phyloP scores from a whole-genome alignment of 2,329 filamentous ascomycete genomes.

The Penicillium aurantiogriseum region DNA sequence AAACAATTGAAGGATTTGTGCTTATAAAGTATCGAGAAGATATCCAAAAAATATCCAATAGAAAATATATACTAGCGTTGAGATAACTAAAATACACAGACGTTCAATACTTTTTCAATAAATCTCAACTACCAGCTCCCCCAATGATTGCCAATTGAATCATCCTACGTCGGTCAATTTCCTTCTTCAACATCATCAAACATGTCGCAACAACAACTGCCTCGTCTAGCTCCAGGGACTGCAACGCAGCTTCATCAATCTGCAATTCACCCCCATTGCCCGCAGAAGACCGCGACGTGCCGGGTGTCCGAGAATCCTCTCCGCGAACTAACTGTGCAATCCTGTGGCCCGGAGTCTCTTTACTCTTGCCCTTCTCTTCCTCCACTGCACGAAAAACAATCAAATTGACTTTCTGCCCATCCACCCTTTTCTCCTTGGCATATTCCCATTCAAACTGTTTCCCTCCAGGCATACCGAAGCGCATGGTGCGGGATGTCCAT shows the following conservation, averaged over 20 bases:
- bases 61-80: constrained; percentile 6
- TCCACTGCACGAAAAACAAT: constrained; percentile 26
- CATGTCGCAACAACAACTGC: constrained; percentile 57
- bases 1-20: background rate
- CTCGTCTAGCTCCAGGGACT: constrained; percentile 38
- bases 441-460: constrained; percentile 58
- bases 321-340: constrained; percentile 45
- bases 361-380: background rate
- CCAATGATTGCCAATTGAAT: constrained; percentile 51
- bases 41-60: background rate
- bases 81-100: background rate
- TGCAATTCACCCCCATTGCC: constrained; percentile 51
- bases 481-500: constrained; percentile 49
- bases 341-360: constrained; percentile 14
- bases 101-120: background rate
- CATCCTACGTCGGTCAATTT: constrained; percentile 58
- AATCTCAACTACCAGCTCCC: constrained; percentile 10
- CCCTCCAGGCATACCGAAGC: constrained; percentile 51
- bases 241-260: constrained; percentile 48
- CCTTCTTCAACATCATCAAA: constrained; percentile 64
- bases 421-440: constrained; percentile 43
- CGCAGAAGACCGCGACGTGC: constrained; percentile 37
- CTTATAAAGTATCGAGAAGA: background rate
- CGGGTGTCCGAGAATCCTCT: constrained; percentile 41
- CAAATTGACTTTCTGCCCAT: constrained; percentile 28